Base-by-base conservation (phyloP, 139 green algal genomes). In the Chlorella sorokiniana region DNA sequence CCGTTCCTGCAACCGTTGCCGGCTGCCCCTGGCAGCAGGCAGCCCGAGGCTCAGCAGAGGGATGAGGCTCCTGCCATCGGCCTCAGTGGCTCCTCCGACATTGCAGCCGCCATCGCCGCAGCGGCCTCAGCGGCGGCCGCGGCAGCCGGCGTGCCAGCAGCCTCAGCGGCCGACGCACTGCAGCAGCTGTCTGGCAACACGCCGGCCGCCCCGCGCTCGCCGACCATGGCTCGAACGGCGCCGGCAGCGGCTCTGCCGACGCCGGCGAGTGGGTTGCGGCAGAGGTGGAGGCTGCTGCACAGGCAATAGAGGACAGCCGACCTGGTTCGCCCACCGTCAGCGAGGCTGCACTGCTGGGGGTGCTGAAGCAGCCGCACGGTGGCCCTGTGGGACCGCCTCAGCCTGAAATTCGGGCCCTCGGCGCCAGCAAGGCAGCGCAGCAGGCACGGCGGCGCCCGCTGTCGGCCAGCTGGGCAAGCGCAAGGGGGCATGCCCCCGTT, bases 401-500 rank as follows among this genome's bases (percentile, higher is more conserved):
- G 64, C 64, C 22, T 18, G n/a, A n/a, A n/a, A n/a, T n/a, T n/a
- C n/a, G n/a, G n/a, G n/a, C n/a, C n/a, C n/a, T n/a, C n/a, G n/a
- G 14, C 35, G 35, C 9, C 64, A 42, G 41, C 25, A 40, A 23
- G 29, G 68, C 25, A 3, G 33, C 27, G 18, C 52, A 16, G 51
- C 52, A 4, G 29, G 29, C 42, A 16, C 20, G 14, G 42, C 69
- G n/a, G 27, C 44, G 44, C 33, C 59, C 11, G 40, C 6, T 4
- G 45, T 7, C 44, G 44, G 9, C 40, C 42, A 11, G 14, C 4
- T 42, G 29, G 44, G 44, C 9, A 37, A 69, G 52, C 72, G 72
- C 72, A 79, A 79, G 72, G 72, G 72, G 72, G 72, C 72, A 79
- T 79, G 72, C 72, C 72, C 37, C n/a, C 54, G 44, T 6, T 79